Percentiles rank a stretch among this genome's conserved stretches.
Conservation (phyloP, 2,329 filamentous ascomycete species). For the Byssochlamys sp. region DNA sequence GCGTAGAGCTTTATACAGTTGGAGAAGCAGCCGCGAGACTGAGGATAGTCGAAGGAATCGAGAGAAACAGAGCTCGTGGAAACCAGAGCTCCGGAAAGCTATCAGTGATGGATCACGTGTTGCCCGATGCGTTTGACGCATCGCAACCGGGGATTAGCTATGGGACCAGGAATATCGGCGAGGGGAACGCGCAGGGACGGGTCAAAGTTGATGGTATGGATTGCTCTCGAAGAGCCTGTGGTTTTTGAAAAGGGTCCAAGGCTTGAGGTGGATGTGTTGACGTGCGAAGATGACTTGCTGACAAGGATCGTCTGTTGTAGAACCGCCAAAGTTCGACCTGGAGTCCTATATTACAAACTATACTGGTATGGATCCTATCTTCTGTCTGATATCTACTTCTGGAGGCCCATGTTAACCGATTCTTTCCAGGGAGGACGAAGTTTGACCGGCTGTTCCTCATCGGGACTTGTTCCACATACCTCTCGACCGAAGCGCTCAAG, state of each 20-base stretch:
- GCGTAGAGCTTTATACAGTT: background rate
- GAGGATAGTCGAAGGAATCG: background rate
- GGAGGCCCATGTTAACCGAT: constrained; percentile 5
- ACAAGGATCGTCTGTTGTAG: constrained; percentile 33
- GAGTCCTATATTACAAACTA: constrained; percentile 89
- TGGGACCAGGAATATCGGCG: constrained; percentile 3
- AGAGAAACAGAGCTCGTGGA: background rate
- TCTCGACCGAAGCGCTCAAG: constrained; percentile 72
- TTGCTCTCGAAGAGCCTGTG: constrained; percentile 1
- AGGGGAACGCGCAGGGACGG: constrained; percentile 6
- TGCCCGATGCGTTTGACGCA: constrained; percentile 17
- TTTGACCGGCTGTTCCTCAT: constrained; percentile 75
- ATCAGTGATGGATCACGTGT: constrained; percentile 9
- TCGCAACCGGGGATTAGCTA: constrained; percentile 8
- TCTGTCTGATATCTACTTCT: background rate
- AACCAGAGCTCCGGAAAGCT: background rate
- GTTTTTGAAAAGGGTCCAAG: background rate
- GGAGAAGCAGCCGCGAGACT: background rate
- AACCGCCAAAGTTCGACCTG: constrained; percentile 78
- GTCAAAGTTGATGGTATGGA: constrained; percentile 24
- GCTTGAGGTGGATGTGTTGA: background rate
- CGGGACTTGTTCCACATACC: constrained; percentile 63
- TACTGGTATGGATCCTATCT: constrained; percentile 48
- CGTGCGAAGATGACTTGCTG: background rate
- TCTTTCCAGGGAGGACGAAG: constrained; percentile 59